Percentiles rank a stretch among this genome's conserved stretches.
Conservation (phyloP, 1,284 basidiomycete genomes). For the Tilletia indica region DNA sequence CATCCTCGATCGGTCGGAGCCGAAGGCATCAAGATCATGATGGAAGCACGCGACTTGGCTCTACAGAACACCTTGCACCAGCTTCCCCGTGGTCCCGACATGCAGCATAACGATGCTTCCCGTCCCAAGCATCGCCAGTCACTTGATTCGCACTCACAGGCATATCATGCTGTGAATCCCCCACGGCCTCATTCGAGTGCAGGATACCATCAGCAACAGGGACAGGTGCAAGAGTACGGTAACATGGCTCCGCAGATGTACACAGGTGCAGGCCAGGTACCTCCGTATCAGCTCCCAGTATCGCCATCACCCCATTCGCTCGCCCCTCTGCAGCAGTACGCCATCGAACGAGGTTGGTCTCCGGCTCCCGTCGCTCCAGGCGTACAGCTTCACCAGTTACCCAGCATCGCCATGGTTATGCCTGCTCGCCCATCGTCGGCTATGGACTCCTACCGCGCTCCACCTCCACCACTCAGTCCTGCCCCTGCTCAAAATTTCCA, state of each 20-base stretch:
- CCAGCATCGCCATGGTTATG: not conserved
- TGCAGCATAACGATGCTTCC: slow-evolving; percentile 15
- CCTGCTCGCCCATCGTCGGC: slow-evolving; percentile 13
- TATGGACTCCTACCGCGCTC: slow-evolving; percentile 13
- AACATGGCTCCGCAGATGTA: not conserved
- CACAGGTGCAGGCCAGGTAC: not conserved
- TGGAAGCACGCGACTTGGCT: slow-evolving; percentile 13
- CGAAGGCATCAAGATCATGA: slow-evolving; percentile 18
- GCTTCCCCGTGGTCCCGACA: slow-evolving; percentile 21
- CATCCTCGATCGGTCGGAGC: slow-evolving; percentile 36
- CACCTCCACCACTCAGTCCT: slow-evolving; percentile 17
- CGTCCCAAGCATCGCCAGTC: slow-evolving; percentile 11
- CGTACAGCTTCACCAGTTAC: not conserved
- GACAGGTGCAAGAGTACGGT: not conserved
- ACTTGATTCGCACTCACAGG: not conserved
- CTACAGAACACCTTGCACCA: slow-evolving; percentile 15
- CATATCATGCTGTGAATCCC: not conserved
- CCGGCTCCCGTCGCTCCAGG: slow-evolving; percentile 31
- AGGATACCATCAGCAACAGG: not conserved
- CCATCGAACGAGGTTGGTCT: slow-evolving; percentile 45
- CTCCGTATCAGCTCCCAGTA: not conserved
- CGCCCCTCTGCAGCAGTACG: slow-evolving; percentile 28
- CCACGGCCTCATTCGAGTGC: slow-evolving; percentile 12
- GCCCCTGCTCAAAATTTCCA: not conserved
- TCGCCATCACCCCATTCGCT: slow-evolving; percentile 17